Evolutionary conservation across 2,329 filamentous ascomycete species (phyloP), one percentile per base, ranked within the genome.

Genomic region (Fusarium pseudoanthophilum): DNA sequence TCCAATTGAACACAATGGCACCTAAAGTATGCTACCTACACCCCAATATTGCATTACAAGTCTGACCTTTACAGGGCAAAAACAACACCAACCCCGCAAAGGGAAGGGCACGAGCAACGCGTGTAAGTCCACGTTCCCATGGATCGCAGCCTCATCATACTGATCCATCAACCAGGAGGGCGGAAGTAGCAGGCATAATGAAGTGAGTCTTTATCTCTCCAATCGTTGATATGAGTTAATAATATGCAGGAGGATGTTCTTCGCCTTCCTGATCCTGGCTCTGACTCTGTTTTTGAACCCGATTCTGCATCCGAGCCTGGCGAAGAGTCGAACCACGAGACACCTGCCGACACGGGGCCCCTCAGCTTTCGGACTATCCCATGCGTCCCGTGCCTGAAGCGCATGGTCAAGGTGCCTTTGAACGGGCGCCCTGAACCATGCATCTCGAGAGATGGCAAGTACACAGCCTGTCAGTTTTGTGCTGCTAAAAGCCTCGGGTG

Each of bases 41-140:
- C 24, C 20, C 24, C 42, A 26, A 45, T 26, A 13, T 13, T 14
- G 11, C 7, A 20, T 6, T 20, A 26, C 10, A 13, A 20, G 7
- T 20, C 16, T 45, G 24, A 45, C 24, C 24, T 45, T 20, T 5
- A 20, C 9, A 45, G 42, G 4, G 5, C 8, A 20, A 18, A 7
- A 18, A 7, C 4, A 18, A 7, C 4, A 18, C n/a, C n/a, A 8
- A 45, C 42, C 8, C n/a, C 5, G 5, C 0, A 18, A 18, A 24
- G 16, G 16, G n/a, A 26, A 20, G 11, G 24, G 16, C 16, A 3
- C 42, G 16, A 4, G 42, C 42, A 26, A 1, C 16, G 7, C 42
- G 42, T 45, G 39, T n/a, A 42, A 42, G 39, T 42, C 21, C 13
- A 42, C 21, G 21, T n/a, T n/a, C 7, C 39, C 7, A 1, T 14